These are phyloP conservation scores for Ambrosiella cleistominuta DNA, from an alignment of 2,329 filamentous ascomycete species.

Conservation along the genomic window DNA sequence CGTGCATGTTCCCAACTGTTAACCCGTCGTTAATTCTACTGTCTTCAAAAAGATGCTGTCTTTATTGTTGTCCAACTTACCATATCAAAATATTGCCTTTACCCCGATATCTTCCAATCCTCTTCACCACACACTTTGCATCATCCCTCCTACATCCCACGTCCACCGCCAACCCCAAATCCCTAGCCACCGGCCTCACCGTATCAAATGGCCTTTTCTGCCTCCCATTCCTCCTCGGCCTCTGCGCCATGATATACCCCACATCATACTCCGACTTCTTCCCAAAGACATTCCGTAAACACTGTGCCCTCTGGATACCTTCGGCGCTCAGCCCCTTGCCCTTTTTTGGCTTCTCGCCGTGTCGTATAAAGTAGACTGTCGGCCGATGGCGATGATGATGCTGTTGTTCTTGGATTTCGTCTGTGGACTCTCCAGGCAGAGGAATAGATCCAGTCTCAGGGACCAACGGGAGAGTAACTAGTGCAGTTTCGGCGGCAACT, in stretches of 20 bases:
- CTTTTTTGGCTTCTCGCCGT: constrained; percentile 43
- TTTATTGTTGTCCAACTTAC: constrained; percentile 16
- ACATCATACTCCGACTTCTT: constrained; percentile 34
- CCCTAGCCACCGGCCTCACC: constrained; percentile 35
- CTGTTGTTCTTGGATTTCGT: no score
- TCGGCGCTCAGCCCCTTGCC: constrained; percentile 31
- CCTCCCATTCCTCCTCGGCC: constrained; percentile 31
- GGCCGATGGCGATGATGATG: constrained; percentile 17
- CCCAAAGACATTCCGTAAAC: constrained; percentile 39
- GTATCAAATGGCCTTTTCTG: constrained; percentile 38
- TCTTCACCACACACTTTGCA: constrained; percentile 32
- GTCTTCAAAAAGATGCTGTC: no score
- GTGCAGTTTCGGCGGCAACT: no score
- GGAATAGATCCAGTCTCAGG: no score
- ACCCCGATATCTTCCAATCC: constrained; percentile 29
- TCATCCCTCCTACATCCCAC: constrained; percentile 39
- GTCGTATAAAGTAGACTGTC: constrained; percentile 45
- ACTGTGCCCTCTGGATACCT: constrained; percentile 40
- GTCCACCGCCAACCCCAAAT: constrained; percentile 38
- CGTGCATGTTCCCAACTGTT: constrained; percentile 39
- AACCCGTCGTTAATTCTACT: not conserved
- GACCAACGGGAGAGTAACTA: no score
- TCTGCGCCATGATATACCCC: constrained; percentile 39
- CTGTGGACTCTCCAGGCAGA: no score
- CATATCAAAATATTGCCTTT: constrained; percentile 41